Evolutionary conservation across 306 rosid genomes (phyloP).

Genomic region (Begonia peltatifolia): DNA sequence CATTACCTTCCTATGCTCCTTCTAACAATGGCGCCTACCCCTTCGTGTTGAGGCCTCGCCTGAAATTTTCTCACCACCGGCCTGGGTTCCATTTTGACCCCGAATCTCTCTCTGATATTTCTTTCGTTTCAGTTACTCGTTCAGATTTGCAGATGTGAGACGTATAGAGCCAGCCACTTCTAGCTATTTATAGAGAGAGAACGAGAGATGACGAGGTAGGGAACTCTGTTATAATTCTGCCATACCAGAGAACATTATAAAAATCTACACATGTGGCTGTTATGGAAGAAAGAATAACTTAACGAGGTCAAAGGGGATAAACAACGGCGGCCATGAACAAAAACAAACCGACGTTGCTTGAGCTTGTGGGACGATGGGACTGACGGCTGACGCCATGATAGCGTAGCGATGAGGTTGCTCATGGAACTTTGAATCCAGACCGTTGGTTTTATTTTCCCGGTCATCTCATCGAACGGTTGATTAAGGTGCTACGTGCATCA

Average conservation of each 20-base stretch:
- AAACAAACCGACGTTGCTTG: not conserved
- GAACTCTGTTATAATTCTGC: no score
- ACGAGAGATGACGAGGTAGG: conserved; percentile 2
- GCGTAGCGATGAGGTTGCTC: conserved; percentile 41
- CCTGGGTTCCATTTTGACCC: conserved; percentile 38
- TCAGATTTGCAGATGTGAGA: conserved; percentile 11
- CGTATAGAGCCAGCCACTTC: conserved; percentile 8
- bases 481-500: not conserved
- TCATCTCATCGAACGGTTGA: not conserved
- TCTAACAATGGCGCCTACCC: conserved; percentile 85
- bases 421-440: conserved; percentile 1
- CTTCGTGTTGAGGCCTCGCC: conserved; percentile 90
- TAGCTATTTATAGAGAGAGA: conserved; percentile 14
- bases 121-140: not conserved
- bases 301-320: conserved; percentile 25
- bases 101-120: conserved; percentile 28
- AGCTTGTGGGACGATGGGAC: not conserved
- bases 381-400: conserved; percentile 49
- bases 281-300: no score
- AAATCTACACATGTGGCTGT: no score
- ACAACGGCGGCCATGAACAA: conserved; percentile 25
- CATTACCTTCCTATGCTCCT: conserved; percentile 89
- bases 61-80: conserved; percentile 57
- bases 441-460: conserved; percentile 6
- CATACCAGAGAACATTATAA: no score